Conservation (phyloP, 2,329 filamentous ascomycete genomes). For the Fusarium sp. region DNA sequence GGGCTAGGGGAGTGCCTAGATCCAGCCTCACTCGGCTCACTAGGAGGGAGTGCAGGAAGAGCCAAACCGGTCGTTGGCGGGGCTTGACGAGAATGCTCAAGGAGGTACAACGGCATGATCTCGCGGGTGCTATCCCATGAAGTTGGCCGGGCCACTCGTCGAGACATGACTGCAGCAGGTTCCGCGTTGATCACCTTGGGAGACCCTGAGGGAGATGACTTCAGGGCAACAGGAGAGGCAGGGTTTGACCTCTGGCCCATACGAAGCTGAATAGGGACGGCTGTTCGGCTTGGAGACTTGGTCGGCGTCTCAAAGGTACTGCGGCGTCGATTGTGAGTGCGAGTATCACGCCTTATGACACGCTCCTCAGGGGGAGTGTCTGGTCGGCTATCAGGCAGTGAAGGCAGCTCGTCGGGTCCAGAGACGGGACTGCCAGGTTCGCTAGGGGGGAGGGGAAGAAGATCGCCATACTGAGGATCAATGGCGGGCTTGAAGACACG, state of each 20-base stretch:
- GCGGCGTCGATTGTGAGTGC: constrained; percentile 60
- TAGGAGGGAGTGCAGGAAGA: constrained; percentile 64
- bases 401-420: constrained; percentile 57
- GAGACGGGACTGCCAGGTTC: constrained; percentile 62
- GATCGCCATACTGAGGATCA: constrained; percentile 73
- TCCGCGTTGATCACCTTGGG: constrained; percentile 50
- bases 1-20: constrained; percentile 51
- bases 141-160: constrained; percentile 61
- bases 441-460: constrained; percentile 73
- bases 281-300: constrained; percentile 67
- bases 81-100: constrained; percentile 69
- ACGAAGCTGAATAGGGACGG: constrained; percentile 68
- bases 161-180: constrained; percentile 45
- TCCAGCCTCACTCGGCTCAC: constrained; percentile 56
- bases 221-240: constrained; percentile 54
- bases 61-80: constrained; percentile 50
- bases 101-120: constrained; percentile 84
- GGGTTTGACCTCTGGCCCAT: constrained; percentile 60
- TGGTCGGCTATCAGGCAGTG: constrained; percentile 70
- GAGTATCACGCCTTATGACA: constrained; percentile 52
- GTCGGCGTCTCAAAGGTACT: constrained; percentile 60
- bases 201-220: constrained; percentile 53
- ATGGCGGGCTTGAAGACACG: constrained; percentile 73
- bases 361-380: constrained; percentile 65
- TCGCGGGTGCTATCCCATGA: constrained; percentile 76